These are phyloP conservation scores for Panicum miliaceum DNA, from an alignment of 176 grass and related monocot species.

Conservation along the genomic window DNA sequence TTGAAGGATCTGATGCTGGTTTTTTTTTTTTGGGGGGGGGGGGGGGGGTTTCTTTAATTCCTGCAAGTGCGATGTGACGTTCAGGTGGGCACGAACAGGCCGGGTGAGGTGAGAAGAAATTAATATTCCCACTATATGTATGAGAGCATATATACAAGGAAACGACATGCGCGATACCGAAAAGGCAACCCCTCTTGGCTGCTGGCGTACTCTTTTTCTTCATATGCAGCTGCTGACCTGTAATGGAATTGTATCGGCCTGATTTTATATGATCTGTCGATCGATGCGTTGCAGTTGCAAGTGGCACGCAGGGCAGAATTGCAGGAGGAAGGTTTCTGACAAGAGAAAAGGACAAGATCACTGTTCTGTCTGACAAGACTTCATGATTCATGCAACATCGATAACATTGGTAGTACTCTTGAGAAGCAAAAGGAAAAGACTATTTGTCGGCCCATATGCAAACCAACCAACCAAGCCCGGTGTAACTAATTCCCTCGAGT, in stretches of 20 bases:
- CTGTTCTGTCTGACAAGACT: not conserved
- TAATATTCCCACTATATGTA: not conserved
- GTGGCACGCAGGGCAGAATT: no score
- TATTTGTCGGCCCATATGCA: not conserved
- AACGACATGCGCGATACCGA: not conserved
- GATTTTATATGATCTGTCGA: not conserved
- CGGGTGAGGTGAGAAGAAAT: not conserved
- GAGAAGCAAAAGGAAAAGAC: no score
- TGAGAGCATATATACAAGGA: not conserved
- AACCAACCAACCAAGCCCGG: not conserved
- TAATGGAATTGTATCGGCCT: not conserved
- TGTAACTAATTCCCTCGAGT: not conserved
- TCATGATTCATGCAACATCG: not conserved
- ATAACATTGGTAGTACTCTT: not conserved
- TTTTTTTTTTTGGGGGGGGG: not conserved
- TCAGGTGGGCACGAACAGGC: not conserved
- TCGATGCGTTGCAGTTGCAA: no score
- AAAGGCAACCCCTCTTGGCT: constrained; percentile 11
- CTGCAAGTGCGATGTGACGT: not conserved
- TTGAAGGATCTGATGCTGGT: not conserved
- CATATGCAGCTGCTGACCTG: not conserved
- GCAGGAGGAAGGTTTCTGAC: not conserved
- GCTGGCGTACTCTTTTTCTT: not conserved
- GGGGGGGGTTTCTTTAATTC: no score
- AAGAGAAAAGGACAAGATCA: not conserved